A percentile compares a stretch with the other conserved stretches of the same genome.
Evolutionary conservation across 257 asterid species (phyloP).

Genomic region (Solanum rostratum): DNA sequence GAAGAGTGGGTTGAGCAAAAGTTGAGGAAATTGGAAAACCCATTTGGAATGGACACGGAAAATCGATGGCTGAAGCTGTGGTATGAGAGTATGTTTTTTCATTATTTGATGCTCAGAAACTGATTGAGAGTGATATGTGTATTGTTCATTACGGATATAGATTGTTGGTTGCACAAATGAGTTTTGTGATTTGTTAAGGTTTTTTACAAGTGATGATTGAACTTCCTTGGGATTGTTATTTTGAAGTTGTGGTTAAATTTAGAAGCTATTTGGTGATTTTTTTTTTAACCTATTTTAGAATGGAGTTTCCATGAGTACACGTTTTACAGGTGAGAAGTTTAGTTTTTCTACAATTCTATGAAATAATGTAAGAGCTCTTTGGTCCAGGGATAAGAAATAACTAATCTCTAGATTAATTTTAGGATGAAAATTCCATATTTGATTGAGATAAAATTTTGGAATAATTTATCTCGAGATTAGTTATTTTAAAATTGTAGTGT

Average conservation of each 20-base stretch:
- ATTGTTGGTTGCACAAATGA: background rate
- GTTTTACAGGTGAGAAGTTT: background rate
- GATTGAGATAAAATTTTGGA: fast-evolving
- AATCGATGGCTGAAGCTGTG: background rate
- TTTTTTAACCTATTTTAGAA: background rate
- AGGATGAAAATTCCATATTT: background rate
- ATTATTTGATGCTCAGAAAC: background rate
- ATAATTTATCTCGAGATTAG: background rate
- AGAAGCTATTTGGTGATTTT: background rate
- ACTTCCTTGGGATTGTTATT: background rate
- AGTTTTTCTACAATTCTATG: background rate
- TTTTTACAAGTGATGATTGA: background rate
- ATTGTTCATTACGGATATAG: background rate
- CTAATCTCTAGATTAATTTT: background rate
- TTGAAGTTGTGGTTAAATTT: background rate
- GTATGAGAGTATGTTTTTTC: background rate
- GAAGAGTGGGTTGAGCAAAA: background rate
- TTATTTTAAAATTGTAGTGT: background rate
- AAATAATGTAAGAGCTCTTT: background rate
- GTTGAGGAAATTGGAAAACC: background rate
- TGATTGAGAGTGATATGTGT: background rate
- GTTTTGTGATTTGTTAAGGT: background rate
- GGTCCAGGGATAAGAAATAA: background rate
- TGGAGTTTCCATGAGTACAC: background rate
- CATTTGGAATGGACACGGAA: background rate